A percentile compares a stretch with the other conserved stretches of the same genome.
Conservation (phyloP, 2,329 filamentous ascomycete genomes). For the Trichoderma aggressivum region DNA sequence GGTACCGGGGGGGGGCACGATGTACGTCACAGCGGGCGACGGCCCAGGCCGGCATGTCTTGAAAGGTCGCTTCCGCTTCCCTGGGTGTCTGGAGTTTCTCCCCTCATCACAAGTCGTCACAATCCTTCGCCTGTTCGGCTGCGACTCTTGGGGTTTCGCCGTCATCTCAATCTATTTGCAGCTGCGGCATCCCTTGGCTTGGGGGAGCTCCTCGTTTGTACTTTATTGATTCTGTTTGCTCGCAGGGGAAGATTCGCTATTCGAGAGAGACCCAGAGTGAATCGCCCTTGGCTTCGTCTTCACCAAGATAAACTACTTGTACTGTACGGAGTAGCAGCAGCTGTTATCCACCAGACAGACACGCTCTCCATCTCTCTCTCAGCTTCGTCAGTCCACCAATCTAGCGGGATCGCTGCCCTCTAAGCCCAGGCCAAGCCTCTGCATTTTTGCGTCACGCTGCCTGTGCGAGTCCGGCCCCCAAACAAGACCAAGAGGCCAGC, state of each 20-base stretch:
- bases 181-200: background rate
- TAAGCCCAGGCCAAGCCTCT: background rate
- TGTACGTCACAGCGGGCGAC: background rate
- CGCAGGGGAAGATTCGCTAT: background rate
- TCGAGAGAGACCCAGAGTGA: background rate
- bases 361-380: background rate
- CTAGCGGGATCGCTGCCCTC: background rate
- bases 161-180: background rate
- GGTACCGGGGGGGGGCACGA: background rate
- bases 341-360: background rate
- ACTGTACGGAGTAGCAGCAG: background rate
- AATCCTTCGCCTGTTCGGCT: conserved; percentile 16
- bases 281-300: background rate
- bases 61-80: conserved; percentile 5
- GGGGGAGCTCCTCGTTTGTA: background rate
- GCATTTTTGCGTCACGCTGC: background rate
- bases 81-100: background rate
- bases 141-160: conserved; percentile 10
- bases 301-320: background rate
- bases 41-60: background rate
- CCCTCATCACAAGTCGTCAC: conserved; percentile 19
- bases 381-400: background rate
- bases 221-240: background rate
- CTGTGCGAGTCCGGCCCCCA: background rate
- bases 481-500: background rate